These are phyloP conservation scores for Stylosanthes scabra DNA, from an alignment of 331 rosid genomes.

Conservation along the genomic window DNA sequence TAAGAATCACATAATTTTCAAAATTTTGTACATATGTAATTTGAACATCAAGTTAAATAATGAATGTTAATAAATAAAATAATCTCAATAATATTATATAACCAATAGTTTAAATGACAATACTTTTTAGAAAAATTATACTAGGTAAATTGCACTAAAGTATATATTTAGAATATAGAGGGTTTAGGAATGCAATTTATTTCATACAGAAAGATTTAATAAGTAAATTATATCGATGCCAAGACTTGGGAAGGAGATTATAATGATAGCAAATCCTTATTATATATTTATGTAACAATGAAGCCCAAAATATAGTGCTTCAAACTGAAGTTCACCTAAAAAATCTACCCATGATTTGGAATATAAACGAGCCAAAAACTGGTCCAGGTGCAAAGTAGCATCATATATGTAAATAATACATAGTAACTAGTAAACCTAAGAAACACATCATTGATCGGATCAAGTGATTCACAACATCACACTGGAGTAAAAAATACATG, in stretches of 20 bases:
- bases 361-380: conserved; percentile 13
- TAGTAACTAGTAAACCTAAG: neutral
- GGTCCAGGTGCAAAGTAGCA: conserved; percentile 1
- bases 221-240: neutral
- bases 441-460: conserved; percentile 22
- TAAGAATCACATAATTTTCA: too few relatives aligned
- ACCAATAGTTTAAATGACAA: too few relatives aligned
- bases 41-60: too few relatives aligned
- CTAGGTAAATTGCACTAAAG: too few relatives aligned
- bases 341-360: conserved; percentile 5
- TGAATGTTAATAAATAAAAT: too few relatives aligned
- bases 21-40: too few relatives aligned
- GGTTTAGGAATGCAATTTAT: too few relatives aligned
- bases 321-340: conserved; percentile 5
- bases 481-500: conserved; percentile 7
- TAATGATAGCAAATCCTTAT: conserved; percentile 26
- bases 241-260: neutral
- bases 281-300: neutral
- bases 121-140: too few relatives aligned
- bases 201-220: neutral
- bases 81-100: too few relatives aligned
- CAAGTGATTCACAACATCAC: conserved; percentile 18
- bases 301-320: neutral
- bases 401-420: neutral
- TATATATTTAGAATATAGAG: too few relatives aligned